Evolutionary conservation across 768 basidiomycete genomes (phyloP).

Genomic region (Suillus tomentosus): DNA sequence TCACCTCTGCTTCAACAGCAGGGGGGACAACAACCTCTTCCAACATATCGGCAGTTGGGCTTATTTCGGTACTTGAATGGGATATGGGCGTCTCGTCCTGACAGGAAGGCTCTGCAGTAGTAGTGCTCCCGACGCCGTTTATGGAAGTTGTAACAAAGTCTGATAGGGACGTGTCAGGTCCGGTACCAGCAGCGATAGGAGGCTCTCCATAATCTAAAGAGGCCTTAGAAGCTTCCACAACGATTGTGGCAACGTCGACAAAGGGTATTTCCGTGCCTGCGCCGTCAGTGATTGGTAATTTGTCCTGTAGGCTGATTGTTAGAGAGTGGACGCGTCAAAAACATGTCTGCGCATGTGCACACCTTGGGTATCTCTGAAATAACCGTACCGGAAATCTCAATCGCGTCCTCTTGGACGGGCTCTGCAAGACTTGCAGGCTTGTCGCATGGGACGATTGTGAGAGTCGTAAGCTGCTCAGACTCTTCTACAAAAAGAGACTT

Average conservation of each 20-base stretch:
- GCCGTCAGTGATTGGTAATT: background rate
- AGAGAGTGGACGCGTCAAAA: conserved; percentile 12
- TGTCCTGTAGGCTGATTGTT: conserved; percentile 2
- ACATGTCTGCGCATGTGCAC: background rate
- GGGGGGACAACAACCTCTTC: background rate
- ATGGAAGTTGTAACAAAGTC: conserved; percentile 7
- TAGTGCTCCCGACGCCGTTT: conserved; percentile 13
- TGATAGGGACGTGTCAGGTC: conserved; percentile 3
- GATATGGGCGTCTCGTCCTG: conserved; percentile 6
- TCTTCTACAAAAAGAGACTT: background rate
- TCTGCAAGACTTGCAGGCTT: background rate
- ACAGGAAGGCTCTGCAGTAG: conserved; percentile 6
- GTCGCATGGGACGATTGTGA: background rate
- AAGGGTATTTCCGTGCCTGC: background rate
- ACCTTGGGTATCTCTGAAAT: conserved; percentile 7
- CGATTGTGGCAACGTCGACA: background rate
- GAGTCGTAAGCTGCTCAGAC: background rate
- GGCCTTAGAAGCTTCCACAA: background rate
- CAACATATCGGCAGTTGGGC: background rate
- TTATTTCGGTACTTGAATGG: background rate
- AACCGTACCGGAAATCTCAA: too few species aligned
- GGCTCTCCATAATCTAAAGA: conserved; percentile 4
- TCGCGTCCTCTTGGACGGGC: conserved; percentile 9
- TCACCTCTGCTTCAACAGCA: conserved; percentile 4
- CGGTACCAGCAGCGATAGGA: conserved; percentile 1